phyloP scores from a whole-genome alignment of 371 early-diverging fungal genomes.

The Rhizopus microsporus region DNA sequence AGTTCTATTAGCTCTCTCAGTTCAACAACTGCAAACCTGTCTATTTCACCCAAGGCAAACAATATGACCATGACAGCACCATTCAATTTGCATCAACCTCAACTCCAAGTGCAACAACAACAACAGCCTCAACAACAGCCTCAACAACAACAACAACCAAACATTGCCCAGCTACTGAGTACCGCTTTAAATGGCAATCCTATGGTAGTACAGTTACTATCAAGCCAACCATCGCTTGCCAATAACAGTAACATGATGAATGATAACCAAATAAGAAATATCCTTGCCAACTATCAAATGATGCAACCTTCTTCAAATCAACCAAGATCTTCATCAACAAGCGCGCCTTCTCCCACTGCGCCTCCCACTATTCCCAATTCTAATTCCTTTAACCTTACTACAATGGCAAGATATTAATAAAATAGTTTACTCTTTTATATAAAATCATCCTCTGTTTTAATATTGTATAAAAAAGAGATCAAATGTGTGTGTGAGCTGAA shows the following conservation, averaged over 20 bases:
- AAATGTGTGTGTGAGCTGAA: too few species aligned
- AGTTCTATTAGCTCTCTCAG: too few species aligned
- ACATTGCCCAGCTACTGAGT: constrained; percentile 26
- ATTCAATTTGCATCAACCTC: neutral
- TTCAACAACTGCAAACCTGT: neutral
- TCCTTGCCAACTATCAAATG: constrained; percentile 8
- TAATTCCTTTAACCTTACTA: constrained; percentile 1
- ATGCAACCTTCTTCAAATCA: neutral
- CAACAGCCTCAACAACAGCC: neutral
- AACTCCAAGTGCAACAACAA: neutral
- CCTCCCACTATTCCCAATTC: constrained; percentile 1
- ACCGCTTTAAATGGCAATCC: constrained; percentile 27
- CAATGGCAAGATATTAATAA: constrained; percentile 3
- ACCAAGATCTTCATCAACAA: neutral
- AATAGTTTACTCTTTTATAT: neutral
- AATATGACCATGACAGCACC: neutral
- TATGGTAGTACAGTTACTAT: constrained; percentile 17
- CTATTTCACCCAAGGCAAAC: neutral
- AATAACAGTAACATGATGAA: constrained; percentile 2
- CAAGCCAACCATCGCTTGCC: neutral
- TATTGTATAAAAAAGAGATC: too few species aligned
- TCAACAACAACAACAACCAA: constrained; percentile 9
- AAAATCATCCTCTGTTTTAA: neutral
- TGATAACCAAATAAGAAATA: constrained; percentile 11
- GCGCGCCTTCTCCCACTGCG: neutral